Base-by-base conservation (phyloP, 192 early-diverging fungal species). In the Entophlyctis helioformis region DNA sequence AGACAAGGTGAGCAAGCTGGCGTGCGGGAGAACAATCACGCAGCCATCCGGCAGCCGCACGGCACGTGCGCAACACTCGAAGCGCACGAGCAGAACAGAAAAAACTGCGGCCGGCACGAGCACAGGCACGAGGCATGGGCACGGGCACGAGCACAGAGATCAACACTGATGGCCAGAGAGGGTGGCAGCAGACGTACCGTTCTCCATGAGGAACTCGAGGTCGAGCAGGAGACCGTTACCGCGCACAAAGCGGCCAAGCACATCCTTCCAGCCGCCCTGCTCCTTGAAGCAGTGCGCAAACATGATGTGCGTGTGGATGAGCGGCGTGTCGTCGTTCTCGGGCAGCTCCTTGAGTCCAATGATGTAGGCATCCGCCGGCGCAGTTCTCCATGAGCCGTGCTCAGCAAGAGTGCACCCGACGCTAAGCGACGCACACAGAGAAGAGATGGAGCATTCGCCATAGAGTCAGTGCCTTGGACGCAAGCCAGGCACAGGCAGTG, bases 231-330 rank as follows among this genome's bases (percentile, higher is more conserved):
- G 71, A 13, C 94, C 94, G 25, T 87, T 75, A 15, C 90, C 94
- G 38, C 64, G 57, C 57, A 80, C 69, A 55, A 98, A 98, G 44
- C 91, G 76, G 26, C 55, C 63, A 22, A 98, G 68, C 25, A 95
- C 78, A 31, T 93, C 81, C 55, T 76, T 78, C 94, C 94, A 97
- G 16, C 91, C 94, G 45, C 66, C 84, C 65, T 97, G 94, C 51
- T 75, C 65, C 78, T 97, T 97, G 77, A 78, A 97, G 72, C 94
- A 97, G 63, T 97, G 94, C 34, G 94, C 94, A 64, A 97, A 97
- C 76, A 92, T 91, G 55, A 97, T 92, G 69, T 97, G 94, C 36
- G 77, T 77, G 62, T 98, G 94, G 12, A 76, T 62, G 19, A 98
- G 78, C 38, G 94, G 86, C 21, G 85, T 78, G 32, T 74, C 64